Conservation (phyloP, 1,139 yeast species). For the Zygoascus hellenicus region DNA sequence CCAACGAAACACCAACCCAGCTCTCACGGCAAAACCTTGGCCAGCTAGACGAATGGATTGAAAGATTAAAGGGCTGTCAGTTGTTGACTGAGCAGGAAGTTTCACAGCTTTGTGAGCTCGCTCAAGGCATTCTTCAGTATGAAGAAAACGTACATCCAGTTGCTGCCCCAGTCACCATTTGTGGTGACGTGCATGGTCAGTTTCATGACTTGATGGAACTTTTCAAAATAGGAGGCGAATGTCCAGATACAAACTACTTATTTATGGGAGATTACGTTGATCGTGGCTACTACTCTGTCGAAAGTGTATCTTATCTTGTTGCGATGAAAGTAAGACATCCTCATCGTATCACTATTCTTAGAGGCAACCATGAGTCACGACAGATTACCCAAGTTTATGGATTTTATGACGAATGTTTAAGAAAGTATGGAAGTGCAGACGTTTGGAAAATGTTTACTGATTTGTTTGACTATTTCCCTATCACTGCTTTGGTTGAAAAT, state of each 20-base stretch:
- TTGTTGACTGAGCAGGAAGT: conserved; percentile 82
- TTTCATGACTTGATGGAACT: conserved; percentile 87
- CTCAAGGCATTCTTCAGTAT: conserved; percentile 83
- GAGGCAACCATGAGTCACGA: conserved; percentile 97
- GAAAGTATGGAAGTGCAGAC: conserved; percentile 92
- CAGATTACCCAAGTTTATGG: conserved; percentile 98
- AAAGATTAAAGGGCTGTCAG: conserved; percentile 64
- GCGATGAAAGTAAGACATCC: conserved; percentile 92
- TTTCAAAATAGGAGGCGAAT: conserved; percentile 82
- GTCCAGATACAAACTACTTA: conserved; percentile 75
- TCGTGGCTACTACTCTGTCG: conserved; percentile 93
- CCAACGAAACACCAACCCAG: conserved; percentile 17
- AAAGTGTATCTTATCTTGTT: conserved; percentile 69
- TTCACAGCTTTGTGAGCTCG: conserved; percentile 69
- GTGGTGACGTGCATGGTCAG: conserved; percentile 98
- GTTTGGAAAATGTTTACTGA: conserved; percentile 82
- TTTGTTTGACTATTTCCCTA: conserved; percentile 87
- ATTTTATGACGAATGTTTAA: conserved; percentile 92
- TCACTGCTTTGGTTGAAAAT: conserved; percentile 87
- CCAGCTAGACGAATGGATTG: conserved; percentile 56
- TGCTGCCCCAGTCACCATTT: conserved; percentile 93
- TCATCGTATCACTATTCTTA: conserved; percentile 80
- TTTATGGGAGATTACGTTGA: conserved; percentile 94
- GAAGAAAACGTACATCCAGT: conserved; percentile 95
- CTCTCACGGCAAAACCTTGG: conserved; percentile 20